These are phyloP conservation scores for Maudiozyma serrabonitensis DNA, from an alignment of 805 yeast species.

Conservation along the genomic window DNA sequence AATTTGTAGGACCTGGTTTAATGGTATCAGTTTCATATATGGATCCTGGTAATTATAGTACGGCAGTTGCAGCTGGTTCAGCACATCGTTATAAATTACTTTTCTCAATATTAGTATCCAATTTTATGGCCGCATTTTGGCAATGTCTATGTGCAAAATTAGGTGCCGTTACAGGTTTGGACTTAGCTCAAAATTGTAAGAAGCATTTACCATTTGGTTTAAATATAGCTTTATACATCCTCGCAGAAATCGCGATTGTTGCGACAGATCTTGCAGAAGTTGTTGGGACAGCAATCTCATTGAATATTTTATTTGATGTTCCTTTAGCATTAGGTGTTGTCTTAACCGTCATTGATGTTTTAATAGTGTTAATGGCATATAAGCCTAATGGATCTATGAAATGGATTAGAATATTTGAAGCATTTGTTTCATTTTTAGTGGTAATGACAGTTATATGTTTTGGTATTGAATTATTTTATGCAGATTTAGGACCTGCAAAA, in stretches of 20 bases:
- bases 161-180: conserved; percentile 91
- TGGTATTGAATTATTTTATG: conserved; percentile 63
- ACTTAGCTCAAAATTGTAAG: conserved; percentile 80
- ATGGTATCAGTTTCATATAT: conserved; percentile 93
- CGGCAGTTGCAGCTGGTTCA: conserved; percentile 92
- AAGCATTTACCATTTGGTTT: conserved; percentile 56
- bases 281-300: conserved; percentile 92
- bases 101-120: conserved; percentile 70
- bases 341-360: conserved; percentile 75
- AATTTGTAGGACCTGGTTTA: conserved; percentile 87
- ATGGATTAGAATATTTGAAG: conserved; percentile 71
- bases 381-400: conserved; percentile 74
- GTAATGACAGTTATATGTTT: conserved; percentile 80
- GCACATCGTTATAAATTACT: conserved; percentile 70
- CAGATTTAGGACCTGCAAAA: conserved; percentile 43
- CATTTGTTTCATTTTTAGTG: conserved; percentile 68
- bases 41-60: conserved; percentile 96
- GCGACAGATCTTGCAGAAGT: conserved; percentile 97
- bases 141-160: conserved; percentile 79
- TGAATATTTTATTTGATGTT: conserved; percentile 69
- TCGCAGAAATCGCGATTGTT: conserved; percentile 85
- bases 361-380: conserved; percentile 79
- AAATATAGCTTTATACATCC: conserved; percentile 53
- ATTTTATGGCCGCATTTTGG: conserved; percentile 76
- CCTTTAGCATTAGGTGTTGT: conserved; percentile 81